A percentile compares a stretch with the other conserved stretches of the same genome.
These are phyloP conservation scores for Penicillium mononematosum DNA, from an alignment of 495 filamentous ascomycete genomes.

Conservation along the genomic window DNA sequence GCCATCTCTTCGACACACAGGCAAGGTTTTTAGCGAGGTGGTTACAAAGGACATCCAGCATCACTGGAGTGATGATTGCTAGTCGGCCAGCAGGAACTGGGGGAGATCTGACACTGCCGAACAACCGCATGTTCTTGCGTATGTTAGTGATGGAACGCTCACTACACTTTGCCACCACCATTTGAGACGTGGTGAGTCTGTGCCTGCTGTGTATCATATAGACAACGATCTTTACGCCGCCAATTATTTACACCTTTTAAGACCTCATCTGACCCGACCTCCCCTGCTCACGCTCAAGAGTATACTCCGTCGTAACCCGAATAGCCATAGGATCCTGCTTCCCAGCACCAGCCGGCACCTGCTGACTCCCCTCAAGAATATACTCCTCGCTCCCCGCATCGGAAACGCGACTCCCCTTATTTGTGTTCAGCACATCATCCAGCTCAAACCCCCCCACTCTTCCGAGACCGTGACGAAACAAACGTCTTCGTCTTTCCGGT, in stretches of 20 bases:
- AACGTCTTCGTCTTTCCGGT: slow-evolving; percentile 17
- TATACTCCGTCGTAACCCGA: slow-evolving; percentile 19
- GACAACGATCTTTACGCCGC: no score
- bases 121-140: no score
- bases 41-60: no score
- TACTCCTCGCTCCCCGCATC: slow-evolving; percentile 3
- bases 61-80: no score
- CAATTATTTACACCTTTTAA: not conserved
- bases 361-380: slow-evolving; percentile 11
- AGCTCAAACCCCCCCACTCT: slow-evolving; percentile 8
- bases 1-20: no score
- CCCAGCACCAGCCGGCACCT: not conserved
- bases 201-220: no score
- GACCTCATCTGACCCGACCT: not conserved
- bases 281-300: slow-evolving; percentile 7
- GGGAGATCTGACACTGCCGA: no score
- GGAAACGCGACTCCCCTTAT: not conserved
- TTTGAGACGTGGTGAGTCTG: no score
- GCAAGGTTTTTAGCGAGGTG: no score
- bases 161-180: no score
- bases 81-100: no score
- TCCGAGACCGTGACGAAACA: slow-evolving; percentile 6
- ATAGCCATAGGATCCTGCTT: slow-evolving; percentile 13
- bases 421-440: slow-evolving; percentile 9
- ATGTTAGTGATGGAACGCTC: no score